Conservation (phyloP, 2,329 filamentous ascomycete species). For the Talaromyces atroroseus region DNA sequence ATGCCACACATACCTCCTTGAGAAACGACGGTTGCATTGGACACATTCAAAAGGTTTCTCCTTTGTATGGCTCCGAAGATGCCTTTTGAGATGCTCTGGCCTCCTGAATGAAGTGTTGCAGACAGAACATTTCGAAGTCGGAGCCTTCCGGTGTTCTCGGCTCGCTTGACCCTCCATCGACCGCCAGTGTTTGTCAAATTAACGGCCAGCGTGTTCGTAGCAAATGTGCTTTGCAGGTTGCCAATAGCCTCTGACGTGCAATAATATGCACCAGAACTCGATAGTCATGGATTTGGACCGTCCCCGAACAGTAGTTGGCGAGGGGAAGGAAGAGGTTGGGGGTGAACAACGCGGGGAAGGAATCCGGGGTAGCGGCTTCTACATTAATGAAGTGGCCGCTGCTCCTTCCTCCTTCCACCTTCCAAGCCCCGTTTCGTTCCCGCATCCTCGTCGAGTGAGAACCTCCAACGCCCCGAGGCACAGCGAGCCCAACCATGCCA, state of each 20-base stretch:
- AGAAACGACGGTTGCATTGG: constrained; percentile 39
- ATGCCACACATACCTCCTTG: constrained; percentile 30
- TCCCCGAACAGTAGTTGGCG: no score
- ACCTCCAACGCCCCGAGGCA: no score
- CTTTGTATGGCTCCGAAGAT: constrained; percentile 37
- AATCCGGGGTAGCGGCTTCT: background rate
- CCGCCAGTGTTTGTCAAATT: background rate
- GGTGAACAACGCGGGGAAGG: background rate
- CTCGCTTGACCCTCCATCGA: background rate
- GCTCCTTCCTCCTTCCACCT: background rate
- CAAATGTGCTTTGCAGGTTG: background rate
- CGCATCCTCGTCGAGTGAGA: background rate
- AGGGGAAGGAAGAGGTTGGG: no score
- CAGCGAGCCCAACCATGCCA: background rate
- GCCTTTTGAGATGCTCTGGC: constrained; percentile 39
- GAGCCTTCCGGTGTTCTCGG: background rate
- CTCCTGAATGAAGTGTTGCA: constrained; percentile 35
- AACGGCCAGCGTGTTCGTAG: background rate
- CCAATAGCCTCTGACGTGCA: background rate
- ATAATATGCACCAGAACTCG: background rate
- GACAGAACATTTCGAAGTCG: constrained; percentile 16
- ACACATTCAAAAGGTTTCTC: constrained; percentile 36
- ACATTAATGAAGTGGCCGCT: background rate
- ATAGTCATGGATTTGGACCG: background rate
- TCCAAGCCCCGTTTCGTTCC: background rate